These are phyloP conservation scores for Chara braunii DNA, from an alignment of 139 green algal genomes.

Conservation along the genomic window DNA sequence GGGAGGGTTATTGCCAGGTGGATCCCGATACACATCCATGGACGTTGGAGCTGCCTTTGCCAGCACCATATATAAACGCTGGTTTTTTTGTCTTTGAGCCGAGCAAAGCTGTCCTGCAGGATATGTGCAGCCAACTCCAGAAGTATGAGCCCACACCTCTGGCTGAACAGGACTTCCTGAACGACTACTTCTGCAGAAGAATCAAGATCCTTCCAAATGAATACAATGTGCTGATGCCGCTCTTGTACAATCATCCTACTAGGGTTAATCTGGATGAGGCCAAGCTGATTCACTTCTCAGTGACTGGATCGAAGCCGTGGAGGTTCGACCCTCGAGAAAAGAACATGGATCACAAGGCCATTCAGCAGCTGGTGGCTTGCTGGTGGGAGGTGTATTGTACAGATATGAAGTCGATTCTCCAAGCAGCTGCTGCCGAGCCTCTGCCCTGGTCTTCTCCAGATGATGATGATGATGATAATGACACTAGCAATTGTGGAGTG, in stretches of 20 bases:
- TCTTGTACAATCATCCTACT: not conserved
- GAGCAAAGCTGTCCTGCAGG: slow-evolving; percentile 2
- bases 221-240: slow-evolving; percentile 3
- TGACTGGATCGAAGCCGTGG: slow-evolving; percentile 7
- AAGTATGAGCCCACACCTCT: slow-evolving; percentile 4
- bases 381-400: slow-evolving; percentile 15
- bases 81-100: not conserved
- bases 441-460: too few species aligned
- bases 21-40: slow-evolving; percentile 16
- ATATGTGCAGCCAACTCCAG: not conserved
- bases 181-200: not conserved
- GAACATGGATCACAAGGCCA: slow-evolving; percentile 6
- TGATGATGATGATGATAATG: too few species aligned
- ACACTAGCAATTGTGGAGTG: too few species aligned
- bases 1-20: slow-evolving; percentile 18
- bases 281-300: slow-evolving; percentile 2
- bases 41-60: not conserved
- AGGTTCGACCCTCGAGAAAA: not conserved
- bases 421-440: too few species aligned
- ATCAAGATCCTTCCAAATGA: not conserved
- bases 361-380: slow-evolving; percentile 6
- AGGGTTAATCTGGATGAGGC: not conserved
- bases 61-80: not conserved
- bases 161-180: slow-evolving; percentile 27
- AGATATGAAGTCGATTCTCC: slow-evolving; percentile 3